Evolutionary conservation across 139 green algal species (phyloP).

Genomic region (Volvox reticuliferus): DNA sequence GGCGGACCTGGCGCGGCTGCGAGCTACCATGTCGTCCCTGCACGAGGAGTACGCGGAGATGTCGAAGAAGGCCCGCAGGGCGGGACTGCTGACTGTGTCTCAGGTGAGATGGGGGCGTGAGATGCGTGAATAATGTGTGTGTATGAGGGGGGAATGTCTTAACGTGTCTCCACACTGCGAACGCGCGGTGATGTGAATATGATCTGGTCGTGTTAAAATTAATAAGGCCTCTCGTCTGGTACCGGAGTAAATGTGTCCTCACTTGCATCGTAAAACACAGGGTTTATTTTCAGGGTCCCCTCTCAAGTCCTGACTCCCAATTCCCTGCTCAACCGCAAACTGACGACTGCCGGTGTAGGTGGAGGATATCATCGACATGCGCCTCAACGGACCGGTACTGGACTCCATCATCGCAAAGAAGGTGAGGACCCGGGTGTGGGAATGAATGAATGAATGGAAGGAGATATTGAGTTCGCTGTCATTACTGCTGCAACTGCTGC

Average conservation of each 20-base stretch:
- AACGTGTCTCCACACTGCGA: too few relatives aligned
- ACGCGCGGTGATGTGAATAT: too few relatives aligned
- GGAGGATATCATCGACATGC: constrained; percentile 37
- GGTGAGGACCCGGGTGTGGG: too few relatives aligned
- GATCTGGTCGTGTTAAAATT: too few relatives aligned
- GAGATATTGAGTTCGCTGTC: too few relatives aligned
- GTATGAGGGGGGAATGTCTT: background rate
- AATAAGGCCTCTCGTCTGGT: too few relatives aligned
- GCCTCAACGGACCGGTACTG: constrained; percentile 16
- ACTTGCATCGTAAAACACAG: too few relatives aligned
- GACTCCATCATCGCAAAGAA: constrained; percentile 22
- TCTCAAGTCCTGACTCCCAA: too few relatives aligned
- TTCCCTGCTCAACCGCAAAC: background rate
- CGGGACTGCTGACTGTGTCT: constrained; percentile 13
- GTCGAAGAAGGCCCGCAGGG: constrained; percentile 24
- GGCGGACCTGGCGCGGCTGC: constrained; percentile 43
- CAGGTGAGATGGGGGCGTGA: constrained; percentile 6
- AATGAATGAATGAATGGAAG: too few relatives aligned
- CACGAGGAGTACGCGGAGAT: constrained; percentile 24
- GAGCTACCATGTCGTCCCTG: background rate
- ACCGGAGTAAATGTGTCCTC: too few relatives aligned
- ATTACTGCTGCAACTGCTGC: too few relatives aligned
- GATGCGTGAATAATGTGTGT: background rate
- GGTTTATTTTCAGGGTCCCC: too few relatives aligned
- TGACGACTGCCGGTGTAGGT: background rate